Base-by-base conservation (phyloP, 257 asterid genomes). In the Haberlea rhodopensis region DNA sequence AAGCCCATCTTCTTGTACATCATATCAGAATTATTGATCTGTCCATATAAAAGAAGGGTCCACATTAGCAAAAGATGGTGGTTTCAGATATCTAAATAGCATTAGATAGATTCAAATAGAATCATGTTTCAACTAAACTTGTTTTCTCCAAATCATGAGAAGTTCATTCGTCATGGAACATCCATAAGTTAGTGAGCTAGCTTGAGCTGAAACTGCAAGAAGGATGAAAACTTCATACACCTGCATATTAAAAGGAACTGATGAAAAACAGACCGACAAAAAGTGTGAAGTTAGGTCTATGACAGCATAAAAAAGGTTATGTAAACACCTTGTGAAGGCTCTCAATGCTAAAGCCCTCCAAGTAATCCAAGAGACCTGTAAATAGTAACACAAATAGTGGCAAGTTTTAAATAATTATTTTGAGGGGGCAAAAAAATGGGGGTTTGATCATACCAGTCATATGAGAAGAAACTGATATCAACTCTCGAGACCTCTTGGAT, bases 1-100 rank as follows among this genome's bases (percentile, higher is more conserved):
- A 89, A 75, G 78, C 96, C 96, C 96, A 89, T 89, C 82, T 79
- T 82, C 87, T 87, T 89, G 80, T 87, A 89, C 73, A 73, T 69
- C 64, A 85, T 71, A 72, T 89, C 95, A 56, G 94, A 80, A 87
- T 84, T 82, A 76, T 75, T 84, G 52, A 89, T 75, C 96, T 89
- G 82, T 67, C 68, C 72, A 63, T 52, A 57, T 59, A 57, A 26
- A 23, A 57, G 5, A 34, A 51, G 59, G 29, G 64, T 60, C 52
- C 68, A 60, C 73, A 72, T 22, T 37, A 6, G 8, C 18, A 11
- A 9, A 19, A 48, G 54, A 37, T 4, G 19, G 26, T 1, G 25
- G n/a, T n/a, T n/a, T n/a, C n/a, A n/a, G n/a, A n/a, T n/a, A n/a
- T n/a, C n/a, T 61, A 11, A 61, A 60, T 66, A 57, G 21, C 22